A percentile compares a stretch with the other conserved stretches of the same genome.
Conservation (phyloP, 2,329 filamentous ascomycete species). For the Fusarium mundagurra region DNA sequence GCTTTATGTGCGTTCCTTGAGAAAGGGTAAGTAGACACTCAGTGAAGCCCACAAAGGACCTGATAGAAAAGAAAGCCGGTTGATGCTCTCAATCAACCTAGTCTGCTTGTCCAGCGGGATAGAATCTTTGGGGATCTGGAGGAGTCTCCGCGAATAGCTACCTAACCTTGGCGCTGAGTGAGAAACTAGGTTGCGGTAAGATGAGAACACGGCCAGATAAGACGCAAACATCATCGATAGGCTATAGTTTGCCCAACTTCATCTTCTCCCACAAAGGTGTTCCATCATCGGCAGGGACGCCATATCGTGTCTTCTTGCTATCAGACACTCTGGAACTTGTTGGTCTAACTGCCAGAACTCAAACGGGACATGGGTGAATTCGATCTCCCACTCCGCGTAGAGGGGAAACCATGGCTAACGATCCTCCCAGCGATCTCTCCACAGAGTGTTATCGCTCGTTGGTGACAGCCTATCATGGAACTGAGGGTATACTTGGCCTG, state of each 20-base stretch:
- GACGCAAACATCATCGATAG: not conserved
- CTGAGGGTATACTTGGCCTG: not conserved
- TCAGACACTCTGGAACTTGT: not conserved
- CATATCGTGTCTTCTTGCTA: not conserved
- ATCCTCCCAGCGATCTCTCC: not conserved
- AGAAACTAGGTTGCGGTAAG: not conserved
- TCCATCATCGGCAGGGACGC: not conserved
- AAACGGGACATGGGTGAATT: not conserved
- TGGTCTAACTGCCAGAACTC: not conserved
- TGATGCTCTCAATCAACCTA: not conserved
- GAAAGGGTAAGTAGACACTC: not conserved
- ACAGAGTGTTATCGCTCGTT: not conserved
- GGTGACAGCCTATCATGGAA: not conserved
- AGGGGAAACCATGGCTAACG: not conserved
- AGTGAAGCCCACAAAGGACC: not conserved
- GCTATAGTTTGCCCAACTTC: not conserved
- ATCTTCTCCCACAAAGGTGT: not conserved
- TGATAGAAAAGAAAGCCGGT: not conserved
- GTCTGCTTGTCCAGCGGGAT: not conserved
- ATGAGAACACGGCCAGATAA: not conserved
- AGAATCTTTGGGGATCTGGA: not conserved
- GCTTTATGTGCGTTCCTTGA: not conserved
- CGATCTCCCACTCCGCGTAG: not conserved
- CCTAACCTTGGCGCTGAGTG: not conserved
- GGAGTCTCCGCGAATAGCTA: not conserved